These are phyloP conservation scores for Symbiodinium pilosum DNA, from an alignment of 73 alveolate species.

Conservation along the genomic window DNA sequence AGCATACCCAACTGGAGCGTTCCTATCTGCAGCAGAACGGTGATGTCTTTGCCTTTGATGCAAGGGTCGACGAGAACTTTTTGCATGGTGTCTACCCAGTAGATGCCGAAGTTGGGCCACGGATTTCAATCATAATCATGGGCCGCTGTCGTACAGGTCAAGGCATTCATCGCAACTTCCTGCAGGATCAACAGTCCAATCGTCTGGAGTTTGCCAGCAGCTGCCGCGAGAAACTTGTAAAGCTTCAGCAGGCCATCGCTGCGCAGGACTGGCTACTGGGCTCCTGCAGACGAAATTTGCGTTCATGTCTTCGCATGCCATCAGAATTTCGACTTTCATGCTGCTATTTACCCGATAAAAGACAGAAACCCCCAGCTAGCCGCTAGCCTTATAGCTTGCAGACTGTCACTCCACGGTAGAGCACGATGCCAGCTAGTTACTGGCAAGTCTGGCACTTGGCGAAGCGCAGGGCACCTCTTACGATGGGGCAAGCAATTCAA, in stretches of 20 bases:
- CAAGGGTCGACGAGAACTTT: conserved; percentile 31
- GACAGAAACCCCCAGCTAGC: no score
- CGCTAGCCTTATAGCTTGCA: no score
- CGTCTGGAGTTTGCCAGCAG: conserved; percentile 11
- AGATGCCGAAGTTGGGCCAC: conserved; percentile 17
- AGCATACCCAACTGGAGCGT: conserved; percentile 9
- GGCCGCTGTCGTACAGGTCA: conserved; percentile 31
- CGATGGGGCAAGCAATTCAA: no score
- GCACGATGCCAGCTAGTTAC: no score
- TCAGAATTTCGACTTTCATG: conserved; percentile 31
- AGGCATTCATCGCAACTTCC: conserved; percentile 35
- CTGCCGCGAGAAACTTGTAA: conserved; percentile 12
- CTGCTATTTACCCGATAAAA: no score
- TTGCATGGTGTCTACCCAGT: conserved; percentile 81
- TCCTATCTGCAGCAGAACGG: conserved; percentile 64
- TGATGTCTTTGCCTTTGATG: conserved; percentile 79
- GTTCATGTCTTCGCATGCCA: no score
- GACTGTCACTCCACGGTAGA: no score
- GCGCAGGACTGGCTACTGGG: neutral
- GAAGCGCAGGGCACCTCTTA: no score
- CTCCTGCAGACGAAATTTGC: no score
- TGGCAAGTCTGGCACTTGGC: no score
- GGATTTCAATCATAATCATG: conserved; percentile 79
- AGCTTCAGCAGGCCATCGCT: neutral
- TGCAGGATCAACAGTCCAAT: conserved; percentile 25